Base-by-base conservation (phyloP, 1,284 basidiomycete genomes). In the Porodaedalea pini region DNA sequence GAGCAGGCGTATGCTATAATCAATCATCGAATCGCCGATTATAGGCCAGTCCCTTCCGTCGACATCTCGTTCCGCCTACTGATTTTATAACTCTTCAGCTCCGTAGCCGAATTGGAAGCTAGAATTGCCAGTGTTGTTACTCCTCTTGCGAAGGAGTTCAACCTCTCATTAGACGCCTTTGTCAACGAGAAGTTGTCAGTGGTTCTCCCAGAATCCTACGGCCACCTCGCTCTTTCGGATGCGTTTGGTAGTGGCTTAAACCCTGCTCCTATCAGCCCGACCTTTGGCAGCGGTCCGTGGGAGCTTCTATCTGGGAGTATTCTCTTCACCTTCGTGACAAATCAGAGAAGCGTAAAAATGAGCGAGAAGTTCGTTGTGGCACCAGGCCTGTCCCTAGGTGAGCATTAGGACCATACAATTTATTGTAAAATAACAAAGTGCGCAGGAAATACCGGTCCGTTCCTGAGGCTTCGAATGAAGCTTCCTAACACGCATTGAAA, bases 181-280 rank as follows among this genome's bases (percentile, higher is more conserved):
- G 67, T 61, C 2, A 49, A 61, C 8, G 63, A 59, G 13, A 25
- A 37, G 1, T 31, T 43, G 10, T 55, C 48, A 15, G 13, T 31
- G 31, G 49, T 27, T n/a, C 19, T 13, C 6, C 25, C 45, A 19
- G 11, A 45, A 10, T 36, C 48, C 31, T 31, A 59, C 37, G 62
- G 65, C 41, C 64, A 57, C 17, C 60, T 67, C 49, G 59, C 23
- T 15, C 32, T 68, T 23, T 61, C 66, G 32, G 67, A 74, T 56
- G 66, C 71, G 8, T 71, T 63, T 54, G 65, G 67, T n/a, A 64
- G 67, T 10, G 67, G 66, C 17, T 64, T 73, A 27, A 68, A 75
- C 48, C 73, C 76, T 5, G 78, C 83, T 2, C 81, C 83, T 0
- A 68, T 77, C 5, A 78, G 82, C 1, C 79, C 82, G 2, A 72